Percentiles rank a stretch among this genome's conserved stretches.
phyloP scores from a whole-genome alignment of 2,329 filamentous ascomycete species.

The Dichotomopilus funicola region DNA sequence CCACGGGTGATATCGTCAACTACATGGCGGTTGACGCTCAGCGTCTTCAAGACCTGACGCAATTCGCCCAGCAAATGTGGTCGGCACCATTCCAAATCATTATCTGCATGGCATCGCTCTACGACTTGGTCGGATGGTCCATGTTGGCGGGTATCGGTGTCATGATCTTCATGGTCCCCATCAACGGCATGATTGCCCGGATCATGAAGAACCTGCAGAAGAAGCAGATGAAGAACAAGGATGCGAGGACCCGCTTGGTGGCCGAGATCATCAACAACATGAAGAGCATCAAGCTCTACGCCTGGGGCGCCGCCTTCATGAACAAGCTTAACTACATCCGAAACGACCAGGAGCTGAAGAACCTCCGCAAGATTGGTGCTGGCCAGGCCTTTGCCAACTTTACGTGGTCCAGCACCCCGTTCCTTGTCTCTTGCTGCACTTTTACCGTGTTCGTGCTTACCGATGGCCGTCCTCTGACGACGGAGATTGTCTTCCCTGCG shows the following conservation, averaged over 20 bases:
- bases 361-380: conserved; percentile 89
- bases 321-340: conserved; percentile 93
- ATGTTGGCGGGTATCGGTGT: conserved; percentile 93
- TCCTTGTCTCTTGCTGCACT: conserved; percentile 93
- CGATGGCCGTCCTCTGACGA: conserved; percentile 72
- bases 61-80: conserved; percentile 93
- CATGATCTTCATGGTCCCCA: conserved; percentile 95
- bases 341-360: conserved; percentile 93
- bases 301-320: conserved; percentile 96
- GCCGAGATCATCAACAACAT: conserved; percentile 99
- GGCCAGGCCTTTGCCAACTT: conserved; percentile 94
- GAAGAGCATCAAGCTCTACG: conserved; percentile 99
- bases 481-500: conserved; percentile 92
- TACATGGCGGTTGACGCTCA: conserved; percentile 99
- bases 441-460: conserved; percentile 92
- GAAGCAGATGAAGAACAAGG: conserved; percentile 98
- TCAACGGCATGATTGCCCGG: conserved; percentile 86
- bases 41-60: conserved; percentile 85
- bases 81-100: conserved; percentile 95
- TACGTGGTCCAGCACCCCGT: conserved; percentile 95
- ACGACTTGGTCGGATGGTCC: conserved; percentile 87
- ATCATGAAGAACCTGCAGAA: conserved; percentile 95
- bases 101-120: conserved; percentile 92
- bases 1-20: conserved; percentile 96
- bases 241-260: conserved; percentile 84